phyloP scores from a whole-genome alignment of 192 early-diverging fungal species.

The Spizellomyces sp. region DNA sequence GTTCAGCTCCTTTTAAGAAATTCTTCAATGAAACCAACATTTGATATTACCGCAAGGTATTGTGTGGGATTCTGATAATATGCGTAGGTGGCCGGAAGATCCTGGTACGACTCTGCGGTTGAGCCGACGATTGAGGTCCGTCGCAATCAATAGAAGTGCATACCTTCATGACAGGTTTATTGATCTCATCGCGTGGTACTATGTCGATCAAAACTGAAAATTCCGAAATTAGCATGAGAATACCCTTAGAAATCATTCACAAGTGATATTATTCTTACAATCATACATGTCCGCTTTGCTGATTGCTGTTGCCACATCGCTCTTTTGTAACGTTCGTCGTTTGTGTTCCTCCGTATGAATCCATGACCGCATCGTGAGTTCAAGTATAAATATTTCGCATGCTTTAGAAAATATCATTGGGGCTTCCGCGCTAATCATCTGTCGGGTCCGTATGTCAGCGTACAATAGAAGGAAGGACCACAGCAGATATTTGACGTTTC shows the following conservation, averaged over 20 bases:
- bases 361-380: constrained; percentile 76
- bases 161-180: constrained; percentile 14
- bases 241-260: background rate
- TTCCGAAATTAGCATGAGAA: background rate
- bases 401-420: constrained; percentile 94
- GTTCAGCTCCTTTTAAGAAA: background rate
- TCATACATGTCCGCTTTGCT: constrained; percentile 94
- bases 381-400: constrained; percentile 96
- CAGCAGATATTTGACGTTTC: background rate
- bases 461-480: background rate
- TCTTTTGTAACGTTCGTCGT: constrained; percentile 89
- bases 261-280: constrained; percentile 40
- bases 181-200: constrained; percentile 84
- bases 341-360: constrained; percentile 96
- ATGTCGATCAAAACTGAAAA: constrained; percentile 85
- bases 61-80: constrained; percentile 28
- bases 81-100: constrained; percentile 7
- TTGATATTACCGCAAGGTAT: constrained; percentile 16
- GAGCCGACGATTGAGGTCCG: no score
- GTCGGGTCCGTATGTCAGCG: constrained; percentile 19
- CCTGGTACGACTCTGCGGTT: background rate
- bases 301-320: constrained; percentile 87
- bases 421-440: constrained; percentile 79
- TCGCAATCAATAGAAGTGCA: background rate
- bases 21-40: background rate